phyloP scores from a whole-genome alignment of 2,329 filamentous ascomycete species.

The Fusarium agapanthi region DNA sequence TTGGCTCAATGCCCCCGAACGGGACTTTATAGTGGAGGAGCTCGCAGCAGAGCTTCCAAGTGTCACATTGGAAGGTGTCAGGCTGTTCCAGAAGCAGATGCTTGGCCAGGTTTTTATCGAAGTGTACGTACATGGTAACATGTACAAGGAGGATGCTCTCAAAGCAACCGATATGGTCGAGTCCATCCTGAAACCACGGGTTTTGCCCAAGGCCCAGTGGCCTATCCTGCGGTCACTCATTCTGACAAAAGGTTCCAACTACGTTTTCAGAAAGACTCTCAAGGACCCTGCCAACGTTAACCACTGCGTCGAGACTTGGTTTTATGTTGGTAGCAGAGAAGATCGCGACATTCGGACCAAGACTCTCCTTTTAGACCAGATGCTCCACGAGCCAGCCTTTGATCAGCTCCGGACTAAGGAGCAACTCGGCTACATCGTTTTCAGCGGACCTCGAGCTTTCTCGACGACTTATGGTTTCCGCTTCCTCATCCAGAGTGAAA shows the following conservation, averaged over 20 bases:
- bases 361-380: constrained; percentile 83
- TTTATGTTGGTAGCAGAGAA: constrained; percentile 74
- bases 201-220: constrained; percentile 81
- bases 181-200: constrained; percentile 76
- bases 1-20: constrained; percentile 77
- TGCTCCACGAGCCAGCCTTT: constrained; percentile 92
- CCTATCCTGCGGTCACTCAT: constrained; percentile 79
- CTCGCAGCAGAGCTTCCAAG: constrained; percentile 65
- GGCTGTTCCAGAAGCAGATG: constrained; percentile 80
- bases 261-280: constrained; percentile 80
- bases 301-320: constrained; percentile 82
- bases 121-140: constrained; percentile 86
- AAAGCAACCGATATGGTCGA: constrained; percentile 86
- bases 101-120: constrained; percentile 88
- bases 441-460: constrained; percentile 77
- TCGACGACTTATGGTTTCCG: constrained; percentile 85
- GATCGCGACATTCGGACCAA: constrained; percentile 78
- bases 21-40: constrained; percentile 81
- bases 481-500: constrained; percentile 93
- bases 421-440: constrained; percentile 96
- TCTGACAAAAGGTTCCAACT: constrained; percentile 82
- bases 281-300: constrained; percentile 91
- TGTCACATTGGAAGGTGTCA: constrained; percentile 78
- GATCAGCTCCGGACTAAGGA: constrained; percentile 96
- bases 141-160: constrained; percentile 92